These are phyloP conservation scores for Lepiota brunneoincarnata DNA, from an alignment of 768 basidiomycete species.

Conservation along the genomic window DNA sequence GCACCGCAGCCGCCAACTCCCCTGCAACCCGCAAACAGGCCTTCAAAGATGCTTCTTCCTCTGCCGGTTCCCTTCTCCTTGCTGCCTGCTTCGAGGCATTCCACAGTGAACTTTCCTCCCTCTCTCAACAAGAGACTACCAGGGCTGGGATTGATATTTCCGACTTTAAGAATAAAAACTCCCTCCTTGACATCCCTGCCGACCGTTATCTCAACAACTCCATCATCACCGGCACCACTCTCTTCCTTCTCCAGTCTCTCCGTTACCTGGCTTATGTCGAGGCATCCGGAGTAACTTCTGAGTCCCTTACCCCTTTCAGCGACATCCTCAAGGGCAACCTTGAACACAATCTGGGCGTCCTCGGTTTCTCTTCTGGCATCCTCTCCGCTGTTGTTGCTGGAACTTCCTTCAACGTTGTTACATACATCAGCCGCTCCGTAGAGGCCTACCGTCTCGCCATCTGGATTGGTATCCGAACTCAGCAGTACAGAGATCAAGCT, in stretches of 20 bases:
- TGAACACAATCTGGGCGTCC: conserved; percentile 32
- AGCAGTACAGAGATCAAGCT: conserved; percentile 22
- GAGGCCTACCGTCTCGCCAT: conserved; percentile 50
- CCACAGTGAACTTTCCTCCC: conserved; percentile 38
- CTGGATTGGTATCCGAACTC: conserved; percentile 50
- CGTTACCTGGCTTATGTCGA: conserved; percentile 45
- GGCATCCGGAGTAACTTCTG: background rate
- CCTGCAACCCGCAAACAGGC: conserved; percentile 35
- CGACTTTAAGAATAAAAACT: conserved; percentile 37
- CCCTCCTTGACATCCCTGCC: conserved; percentile 34
- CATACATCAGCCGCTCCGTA: conserved; percentile 43
- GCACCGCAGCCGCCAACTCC: conserved; percentile 32
- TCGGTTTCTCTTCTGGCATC: conserved; percentile 59
- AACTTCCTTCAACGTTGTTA: conserved; percentile 35
- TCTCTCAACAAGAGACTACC: conserved; percentile 32
- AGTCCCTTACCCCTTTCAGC: conserved; percentile 20
- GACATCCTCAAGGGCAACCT: conserved; percentile 30
- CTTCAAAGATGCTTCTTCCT: conserved; percentile 37
- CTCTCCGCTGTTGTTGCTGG: conserved; percentile 52
- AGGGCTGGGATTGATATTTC: conserved; percentile 30
- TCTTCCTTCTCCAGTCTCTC: conserved; percentile 48
- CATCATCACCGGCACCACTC: conserved; percentile 40
- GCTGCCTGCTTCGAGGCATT: conserved; percentile 46
- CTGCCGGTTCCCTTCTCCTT: conserved; percentile 40
- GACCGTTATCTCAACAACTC: conserved; percentile 39